Conservation (phyloP, 2,329 filamentous ascomycete species). For the Penicillium sp. region DNA sequence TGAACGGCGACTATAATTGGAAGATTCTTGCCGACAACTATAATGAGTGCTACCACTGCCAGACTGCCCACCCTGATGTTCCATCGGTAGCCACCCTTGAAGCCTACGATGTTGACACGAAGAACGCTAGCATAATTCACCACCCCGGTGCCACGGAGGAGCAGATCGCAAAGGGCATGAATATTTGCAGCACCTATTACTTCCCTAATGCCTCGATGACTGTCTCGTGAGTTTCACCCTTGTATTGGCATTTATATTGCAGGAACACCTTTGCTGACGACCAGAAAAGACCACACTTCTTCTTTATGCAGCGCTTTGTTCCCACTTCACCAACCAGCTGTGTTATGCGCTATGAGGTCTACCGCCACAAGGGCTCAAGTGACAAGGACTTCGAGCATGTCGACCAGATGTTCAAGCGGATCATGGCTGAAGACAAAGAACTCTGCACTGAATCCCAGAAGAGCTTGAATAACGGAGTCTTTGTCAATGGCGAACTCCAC, state of each 20-base stretch:
- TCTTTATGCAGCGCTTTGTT: conserved; percentile 64
- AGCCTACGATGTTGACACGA: conserved; percentile 44
- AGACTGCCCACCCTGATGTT: conserved; percentile 21
- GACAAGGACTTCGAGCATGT: conserved; percentile 60
- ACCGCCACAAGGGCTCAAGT: conserved; percentile 58
- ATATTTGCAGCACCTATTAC: conserved; percentile 33
- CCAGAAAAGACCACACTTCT: conserved; percentile 51
- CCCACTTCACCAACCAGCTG: conserved; percentile 53
- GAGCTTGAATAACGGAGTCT: conserved; percentile 61
- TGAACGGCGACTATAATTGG: conserved; percentile 22
- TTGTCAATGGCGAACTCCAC: conserved; percentile 62
- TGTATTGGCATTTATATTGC: neutral
- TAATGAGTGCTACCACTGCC: conserved; percentile 57
- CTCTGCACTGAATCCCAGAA: conserved; percentile 59
- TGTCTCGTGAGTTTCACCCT: conserved; percentile 26
- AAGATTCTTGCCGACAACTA: conserved; percentile 22
- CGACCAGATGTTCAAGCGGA: conserved; percentile 60
- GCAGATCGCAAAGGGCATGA: conserved; percentile 49
- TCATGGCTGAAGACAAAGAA: conserved; percentile 64
- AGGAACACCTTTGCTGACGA: neutral
- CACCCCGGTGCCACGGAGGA: conserved; percentile 45
- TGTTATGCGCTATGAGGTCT: conserved; percentile 63
- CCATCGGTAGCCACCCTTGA: conserved; percentile 51
- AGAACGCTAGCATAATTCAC: conserved; percentile 51
- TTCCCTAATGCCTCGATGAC: conserved; percentile 38